phyloP scores from a whole-genome alignment of 768 basidiomycete species.

The Lepiota brunneoincarnata region DNA sequence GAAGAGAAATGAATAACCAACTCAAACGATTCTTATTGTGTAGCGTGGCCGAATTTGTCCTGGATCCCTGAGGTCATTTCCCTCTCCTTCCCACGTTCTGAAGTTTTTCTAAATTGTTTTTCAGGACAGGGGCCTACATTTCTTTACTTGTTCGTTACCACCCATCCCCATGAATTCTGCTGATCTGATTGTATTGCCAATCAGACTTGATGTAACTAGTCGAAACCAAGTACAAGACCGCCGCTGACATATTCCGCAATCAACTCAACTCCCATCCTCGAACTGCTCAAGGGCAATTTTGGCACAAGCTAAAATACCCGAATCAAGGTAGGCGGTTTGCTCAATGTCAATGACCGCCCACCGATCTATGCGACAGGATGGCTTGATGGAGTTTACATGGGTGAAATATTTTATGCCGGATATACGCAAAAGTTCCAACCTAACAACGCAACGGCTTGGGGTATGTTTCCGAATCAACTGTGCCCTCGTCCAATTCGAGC shows the following conservation, averaged over 20 bases:
- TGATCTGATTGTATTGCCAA: not conserved
- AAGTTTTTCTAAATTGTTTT: not conserved
- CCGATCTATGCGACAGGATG: conserved; percentile 27
- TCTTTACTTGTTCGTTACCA: conserved; percentile 31
- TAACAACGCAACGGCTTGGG: conserved; percentile 35
- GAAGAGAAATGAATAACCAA: not conserved
- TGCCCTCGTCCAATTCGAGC: conserved; percentile 9
- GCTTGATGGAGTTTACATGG: conserved; percentile 48
- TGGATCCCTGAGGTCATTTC: conserved; percentile 34
- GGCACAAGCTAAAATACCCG: conserved; percentile 41
- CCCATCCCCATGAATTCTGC: not conserved
- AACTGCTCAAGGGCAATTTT: conserved; percentile 43
- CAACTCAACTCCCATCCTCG: conserved; percentile 43
- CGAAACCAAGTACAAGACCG: conserved; percentile 37
- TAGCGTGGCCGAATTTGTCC: conserved; percentile 30
- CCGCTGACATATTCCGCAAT: conserved; percentile 34
- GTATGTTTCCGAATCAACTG: conserved; percentile 19
- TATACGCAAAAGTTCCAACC: conserved; percentile 36
- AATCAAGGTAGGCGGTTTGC: conserved; percentile 33
- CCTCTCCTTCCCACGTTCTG: not conserved
- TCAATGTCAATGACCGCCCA: not conserved
- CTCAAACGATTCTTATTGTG: not conserved
- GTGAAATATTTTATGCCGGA: conserved; percentile 40
- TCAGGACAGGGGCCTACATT: conserved; percentile 38
- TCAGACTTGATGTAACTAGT: conserved; percentile 33